Base-by-base conservation (phyloP, 495 filamentous ascomycete genomes). In the Penicillium waksmanii region DNA sequence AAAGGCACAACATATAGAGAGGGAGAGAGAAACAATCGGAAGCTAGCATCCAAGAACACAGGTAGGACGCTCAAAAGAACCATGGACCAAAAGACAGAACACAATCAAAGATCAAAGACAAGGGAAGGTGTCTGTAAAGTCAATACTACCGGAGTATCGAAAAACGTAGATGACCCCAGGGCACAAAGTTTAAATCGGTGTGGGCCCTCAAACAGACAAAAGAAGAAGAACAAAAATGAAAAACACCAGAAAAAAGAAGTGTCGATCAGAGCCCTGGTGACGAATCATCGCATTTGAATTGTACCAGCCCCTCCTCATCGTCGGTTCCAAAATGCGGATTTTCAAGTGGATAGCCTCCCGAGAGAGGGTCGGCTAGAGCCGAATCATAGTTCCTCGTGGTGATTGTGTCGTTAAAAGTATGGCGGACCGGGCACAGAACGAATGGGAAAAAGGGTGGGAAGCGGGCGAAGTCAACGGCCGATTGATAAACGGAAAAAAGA, bases 221-320 rank as follows among this genome's bases (percentile, higher is more conserved):
- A 34, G 23, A 48, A 27, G 23, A 27, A 25, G 10, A 48, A 13
- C 11, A 48, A 36, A 34, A 53, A 35, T 35, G 15, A 58, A 63
- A 52, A 31, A 34, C 17, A 43, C n/a, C 36, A 38, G 25, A 66
- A 43, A 15, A 31, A 15, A 55, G 31, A 50, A 18, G 40, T 64
- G 65, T 66, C 60, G 62, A 67, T 70, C 67, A 61, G 55, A 47
- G 51, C 62, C 58, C 48, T 36, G 43, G 51, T 54, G 51, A 46
- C 58, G 55, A 56, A 57, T 55, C 46, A 35, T 43, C 48, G 44
- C 55, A 62, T 61, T 49, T 43, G 47, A 55, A 53, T 58, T 56
- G 58, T 48, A 50, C 40, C 35, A 48, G 3, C 42, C 23, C 50
- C 47, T 56, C 33, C n/a, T 55, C 49, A 44, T 61, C 43, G 53